These are phyloP conservation scores for Aspergillus piperis DNA, from an alignment of 2,329 filamentous ascomycete genomes.

Conservation along the genomic window DNA sequence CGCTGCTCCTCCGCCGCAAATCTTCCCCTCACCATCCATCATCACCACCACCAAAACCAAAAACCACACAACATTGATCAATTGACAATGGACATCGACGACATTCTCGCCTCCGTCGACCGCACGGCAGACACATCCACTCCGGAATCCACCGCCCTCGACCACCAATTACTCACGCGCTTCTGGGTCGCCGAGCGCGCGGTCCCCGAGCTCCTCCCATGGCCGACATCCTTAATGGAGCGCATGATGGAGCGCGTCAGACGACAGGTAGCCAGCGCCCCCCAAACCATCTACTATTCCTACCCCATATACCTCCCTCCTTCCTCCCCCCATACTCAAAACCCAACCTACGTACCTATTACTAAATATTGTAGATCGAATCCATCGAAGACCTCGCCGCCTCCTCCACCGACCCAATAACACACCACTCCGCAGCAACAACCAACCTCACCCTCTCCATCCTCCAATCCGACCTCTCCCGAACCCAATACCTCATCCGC, in stretches of 20 bases:
- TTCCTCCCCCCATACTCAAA: too few species aligned
- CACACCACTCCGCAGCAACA: slow-evolving; percentile 9
- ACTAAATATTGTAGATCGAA: slow-evolving; percentile 51
- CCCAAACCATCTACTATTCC: too few species aligned
- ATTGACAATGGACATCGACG: slow-evolving; percentile 68
- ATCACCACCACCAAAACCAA: not conserved
- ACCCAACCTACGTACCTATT: too few species aligned
- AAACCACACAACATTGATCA: too few species aligned
- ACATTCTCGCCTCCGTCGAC: slow-evolving; percentile 75
- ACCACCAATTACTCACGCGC: slow-evolving; percentile 85
- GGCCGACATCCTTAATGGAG: slow-evolving; percentile 74
- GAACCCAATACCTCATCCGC: slow-evolving; percentile 87
- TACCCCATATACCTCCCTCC: too few species aligned
- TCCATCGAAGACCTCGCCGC: slow-evolving; percentile 63
- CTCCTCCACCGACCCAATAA: slow-evolving; percentile 43
- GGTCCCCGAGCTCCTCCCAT: slow-evolving; percentile 84
- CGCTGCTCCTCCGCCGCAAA: slow-evolving; percentile 8
- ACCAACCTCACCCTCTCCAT: slow-evolving; percentile 90
- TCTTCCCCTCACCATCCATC: not conserved
- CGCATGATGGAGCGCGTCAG: slow-evolving; percentile 74
- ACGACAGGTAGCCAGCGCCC: slow-evolving; percentile 50
- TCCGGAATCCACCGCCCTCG: slow-evolving; percentile 50
- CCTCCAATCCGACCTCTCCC: slow-evolving; percentile 91
- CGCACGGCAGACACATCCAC: slow-evolving; percentile 49
- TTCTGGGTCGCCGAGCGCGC: slow-evolving; percentile 92